phyloP scores from a whole-genome alignment of 2,329 filamentous ascomycete species.

The Shiraia sp. region DNA sequence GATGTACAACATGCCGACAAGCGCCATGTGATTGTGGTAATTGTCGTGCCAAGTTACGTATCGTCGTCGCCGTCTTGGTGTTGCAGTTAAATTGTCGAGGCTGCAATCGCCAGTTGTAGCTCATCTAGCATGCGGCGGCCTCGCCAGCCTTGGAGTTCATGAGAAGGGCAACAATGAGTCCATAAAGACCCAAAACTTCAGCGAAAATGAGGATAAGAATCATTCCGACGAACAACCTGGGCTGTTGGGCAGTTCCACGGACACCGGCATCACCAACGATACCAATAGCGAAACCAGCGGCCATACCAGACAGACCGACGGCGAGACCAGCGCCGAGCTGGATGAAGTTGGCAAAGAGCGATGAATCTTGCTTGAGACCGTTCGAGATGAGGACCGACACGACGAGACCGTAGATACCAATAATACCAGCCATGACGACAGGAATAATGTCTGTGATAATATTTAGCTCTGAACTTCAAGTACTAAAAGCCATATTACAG shows the following conservation, averaged over 20 bases:
- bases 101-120: conserved; percentile 28
- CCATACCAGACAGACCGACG: conserved; percentile 82
- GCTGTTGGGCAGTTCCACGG: conserved; percentile 81
- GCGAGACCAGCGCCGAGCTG: conserved; percentile 58
- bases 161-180: conserved; percentile 95
- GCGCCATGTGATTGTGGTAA: conserved; percentile 29
- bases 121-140: conserved; percentile 18
- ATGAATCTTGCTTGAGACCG: conserved; percentile 51
- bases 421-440: conserved; percentile 99
- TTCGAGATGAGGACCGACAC: conserved; percentile 60
- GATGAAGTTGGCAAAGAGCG: conserved; percentile 57
- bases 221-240: conserved; percentile 92
- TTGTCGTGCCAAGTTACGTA: conserved; percentile 26
- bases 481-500: not conserved
- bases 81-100: conserved; percentile 36
- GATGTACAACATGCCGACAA: conserved; percentile 40
- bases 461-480: not conserved
- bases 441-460: conserved; percentile 97
- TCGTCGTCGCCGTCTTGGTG: conserved; percentile 15
- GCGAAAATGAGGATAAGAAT: conserved; percentile 99
- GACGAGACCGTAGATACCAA: conserved; percentile 80
- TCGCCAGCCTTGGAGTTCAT: conserved; percentile 88
- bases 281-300: conserved; percentile 77
- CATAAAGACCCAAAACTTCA: conserved; percentile 99
- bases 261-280: conserved; percentile 80